Evolutionary conservation across 345 rosid genomes (phyloP).

Genomic region (Cardamine chenopodiifolia): DNA sequence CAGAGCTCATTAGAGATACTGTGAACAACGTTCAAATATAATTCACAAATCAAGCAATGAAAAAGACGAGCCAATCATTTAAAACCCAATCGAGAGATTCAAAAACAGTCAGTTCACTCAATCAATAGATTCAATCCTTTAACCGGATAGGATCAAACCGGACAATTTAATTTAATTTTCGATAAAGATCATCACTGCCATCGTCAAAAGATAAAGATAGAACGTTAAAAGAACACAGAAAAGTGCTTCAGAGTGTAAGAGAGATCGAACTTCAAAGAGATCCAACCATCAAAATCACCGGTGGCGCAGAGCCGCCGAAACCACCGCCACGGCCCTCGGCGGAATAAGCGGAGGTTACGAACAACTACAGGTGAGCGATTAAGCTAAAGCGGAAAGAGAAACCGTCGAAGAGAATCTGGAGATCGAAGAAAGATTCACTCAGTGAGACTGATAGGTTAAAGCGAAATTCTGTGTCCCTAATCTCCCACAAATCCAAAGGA

Average conservation of each 20-base stretch:
- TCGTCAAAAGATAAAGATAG: not conserved
- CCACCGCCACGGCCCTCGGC: constrained; percentile 1
- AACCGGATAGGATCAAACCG: not conserved
- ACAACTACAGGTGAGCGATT: constrained; percentile 6
- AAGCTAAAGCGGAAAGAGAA: not conserved
- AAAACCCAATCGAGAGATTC: not conserved
- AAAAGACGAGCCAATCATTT: not conserved
- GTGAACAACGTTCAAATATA: not conserved
- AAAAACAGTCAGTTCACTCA: not conserved
- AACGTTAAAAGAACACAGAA: not conserved
- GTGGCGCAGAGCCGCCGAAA: constrained; percentile 28
- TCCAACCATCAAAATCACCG: constrained; percentile 23
- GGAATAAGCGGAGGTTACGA: constrained; percentile 15
- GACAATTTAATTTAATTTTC: not conserved
- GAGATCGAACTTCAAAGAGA: not conserved
- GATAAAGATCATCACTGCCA: constrained; percentile 27
- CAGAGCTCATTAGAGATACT: not conserved
- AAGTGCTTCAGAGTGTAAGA: not conserved
- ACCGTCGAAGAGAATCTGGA: constrained; percentile 1
- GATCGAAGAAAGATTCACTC: constrained; percentile 15
- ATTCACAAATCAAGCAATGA: not conserved
- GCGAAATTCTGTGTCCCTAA: not conserved
- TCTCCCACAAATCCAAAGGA: constrained; percentile 14
- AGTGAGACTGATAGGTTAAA: not conserved
- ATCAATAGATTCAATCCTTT: not conserved